phyloP scores from a whole-genome alignment of 495 filamentous ascomycete species.

The Staphylotrichum longicolle region DNA sequence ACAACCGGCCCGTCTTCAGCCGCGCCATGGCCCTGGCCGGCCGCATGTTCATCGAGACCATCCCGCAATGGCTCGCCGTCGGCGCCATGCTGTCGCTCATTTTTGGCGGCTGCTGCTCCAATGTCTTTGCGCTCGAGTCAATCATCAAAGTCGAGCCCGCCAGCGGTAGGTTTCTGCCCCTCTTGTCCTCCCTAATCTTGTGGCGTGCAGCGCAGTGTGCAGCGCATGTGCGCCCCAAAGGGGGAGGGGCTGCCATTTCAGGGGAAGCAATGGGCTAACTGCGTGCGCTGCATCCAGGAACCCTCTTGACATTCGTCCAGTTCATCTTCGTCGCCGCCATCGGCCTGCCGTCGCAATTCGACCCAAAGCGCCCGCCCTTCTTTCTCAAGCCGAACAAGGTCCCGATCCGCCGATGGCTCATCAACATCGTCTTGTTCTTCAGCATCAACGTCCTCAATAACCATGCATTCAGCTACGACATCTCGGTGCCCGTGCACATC shows the following conservation, averaged over 20 bases:
- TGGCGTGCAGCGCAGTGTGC: background rate
- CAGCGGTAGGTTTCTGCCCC: slow-evolving; percentile 46
- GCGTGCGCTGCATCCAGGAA: slow-evolving; percentile 50
- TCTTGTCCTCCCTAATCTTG: background rate
- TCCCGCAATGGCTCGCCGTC: slow-evolving; percentile 66
- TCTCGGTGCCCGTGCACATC: slow-evolving; percentile 95
- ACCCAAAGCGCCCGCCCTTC: slow-evolving; percentile 56
- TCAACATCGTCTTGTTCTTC: slow-evolving; percentile 90
- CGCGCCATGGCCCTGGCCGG: slow-evolving; percentile 54
- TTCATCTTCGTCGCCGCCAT: slow-evolving; percentile 82
- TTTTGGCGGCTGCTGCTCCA: slow-evolving; percentile 96
- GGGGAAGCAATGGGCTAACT: background rate
- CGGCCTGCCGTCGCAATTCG: slow-evolving; percentile 69
- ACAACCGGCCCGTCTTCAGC: slow-evolving; percentile 52
- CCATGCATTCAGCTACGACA: slow-evolving; percentile 94
- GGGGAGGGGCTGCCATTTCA: background rate
- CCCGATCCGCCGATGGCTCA: slow-evolving; percentile 77
- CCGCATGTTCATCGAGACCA: slow-evolving; percentile 57
- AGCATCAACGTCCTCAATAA: slow-evolving; percentile 94
- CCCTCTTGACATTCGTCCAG: slow-evolving; percentile 90
- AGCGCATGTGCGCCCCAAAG: background rate
- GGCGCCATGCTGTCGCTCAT: slow-evolving; percentile 79
- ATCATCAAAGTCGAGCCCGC: slow-evolving; percentile 82
- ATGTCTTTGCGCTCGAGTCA: slow-evolving; percentile 94
- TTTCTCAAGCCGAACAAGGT: slow-evolving; percentile 76